Conservation (phyloP, 805 yeast species). For the Monosporozyma servazzii region DNA sequence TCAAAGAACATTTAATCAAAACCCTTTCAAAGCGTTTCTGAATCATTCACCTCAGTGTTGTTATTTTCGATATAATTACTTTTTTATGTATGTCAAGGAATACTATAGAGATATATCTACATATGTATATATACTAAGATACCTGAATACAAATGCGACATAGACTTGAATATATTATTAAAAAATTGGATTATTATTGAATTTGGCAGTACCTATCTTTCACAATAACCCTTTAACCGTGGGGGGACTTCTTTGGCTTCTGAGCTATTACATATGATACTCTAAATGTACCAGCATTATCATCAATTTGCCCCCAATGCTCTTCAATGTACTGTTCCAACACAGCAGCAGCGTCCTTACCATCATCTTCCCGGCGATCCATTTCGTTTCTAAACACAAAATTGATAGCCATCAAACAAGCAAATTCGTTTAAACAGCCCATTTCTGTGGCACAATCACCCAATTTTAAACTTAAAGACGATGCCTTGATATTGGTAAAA, state of each 20-base stretch:
- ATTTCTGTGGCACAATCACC: slow-evolving; percentile 25
- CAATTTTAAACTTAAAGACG: slow-evolving; percentile 19
- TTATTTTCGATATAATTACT: neutral
- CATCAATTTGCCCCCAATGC: slow-evolving; percentile 22
- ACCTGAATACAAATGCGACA: neutral
- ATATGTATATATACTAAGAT: neutral
- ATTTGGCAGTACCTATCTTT: too few species aligned
- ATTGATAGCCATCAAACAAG: slow-evolving; percentile 14
- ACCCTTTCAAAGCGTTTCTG: neutral
- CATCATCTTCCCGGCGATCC: slow-evolving; percentile 9
- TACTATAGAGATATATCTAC: neutral
- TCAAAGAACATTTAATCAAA: neutral
- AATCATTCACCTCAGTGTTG: neutral
- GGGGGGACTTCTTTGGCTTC: slow-evolving; percentile 14
- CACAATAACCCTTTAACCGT: neutral
- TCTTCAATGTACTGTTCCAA: slow-evolving; percentile 22
- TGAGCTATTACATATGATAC: slow-evolving; percentile 21
- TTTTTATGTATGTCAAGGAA: neutral
- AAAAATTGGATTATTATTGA: neutral
- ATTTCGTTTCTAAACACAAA: slow-evolving; percentile 12
- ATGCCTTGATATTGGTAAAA: slow-evolving; percentile 21
- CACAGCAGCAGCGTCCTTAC: slow-evolving; percentile 15
- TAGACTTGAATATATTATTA: neutral
- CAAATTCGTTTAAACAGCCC: slow-evolving; percentile 25
- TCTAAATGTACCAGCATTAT: slow-evolving; percentile 22